These are phyloP conservation scores for Marchantia polymorpha DNA, from an alignment of 225 moss, liverwort and hornwort species.

Conservation along the genomic window DNA sequence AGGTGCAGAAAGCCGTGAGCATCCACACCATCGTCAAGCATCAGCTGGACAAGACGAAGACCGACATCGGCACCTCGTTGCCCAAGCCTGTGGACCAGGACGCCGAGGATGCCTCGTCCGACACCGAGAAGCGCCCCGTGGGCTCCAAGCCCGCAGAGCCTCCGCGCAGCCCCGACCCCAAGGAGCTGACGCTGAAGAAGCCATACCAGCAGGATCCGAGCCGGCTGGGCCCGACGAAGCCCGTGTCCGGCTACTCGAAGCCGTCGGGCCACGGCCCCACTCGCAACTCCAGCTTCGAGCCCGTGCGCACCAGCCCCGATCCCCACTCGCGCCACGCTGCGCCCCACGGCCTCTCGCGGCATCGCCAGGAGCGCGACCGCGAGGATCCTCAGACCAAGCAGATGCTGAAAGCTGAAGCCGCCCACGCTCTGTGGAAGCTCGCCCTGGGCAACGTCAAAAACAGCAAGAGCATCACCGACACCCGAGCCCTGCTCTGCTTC, in stretches of 20 bases:
- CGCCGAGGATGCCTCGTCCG: conserved; percentile 30
- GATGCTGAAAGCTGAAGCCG: conserved; percentile 69
- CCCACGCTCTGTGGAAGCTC: conserved; percentile 82
- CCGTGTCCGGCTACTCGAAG: conserved; percentile 23
- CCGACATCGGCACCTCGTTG: conserved; percentile 4
- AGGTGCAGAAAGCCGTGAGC: conserved; percentile 41
- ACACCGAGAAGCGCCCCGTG: conserved; percentile 24
- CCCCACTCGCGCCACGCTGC: conserved; percentile 7
- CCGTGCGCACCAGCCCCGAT: conserved; percentile 26
- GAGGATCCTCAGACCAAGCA: conserved; percentile 82
- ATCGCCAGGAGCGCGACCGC: conserved; percentile 56
- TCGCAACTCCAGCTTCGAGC: conserved; percentile 39
- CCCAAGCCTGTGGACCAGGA: conserved; percentile 33
- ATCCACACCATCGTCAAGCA: conserved; percentile 61
- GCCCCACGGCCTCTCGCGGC: conserved; percentile 26
- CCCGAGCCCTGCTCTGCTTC: conserved; percentile 86
- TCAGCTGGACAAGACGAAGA: conserved; percentile 42
- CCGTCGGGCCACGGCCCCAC: conserved; percentile 18
- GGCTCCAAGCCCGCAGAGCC: conserved; percentile 29
- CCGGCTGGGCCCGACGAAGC: conserved; percentile 27
- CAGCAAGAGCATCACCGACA: conserved; percentile 90
- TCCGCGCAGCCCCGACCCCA: background rate
- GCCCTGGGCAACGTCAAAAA: conserved; percentile 72
- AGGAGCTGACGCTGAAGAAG: conserved; percentile 15
- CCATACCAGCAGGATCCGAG: conserved; percentile 22